Base-by-base conservation (phyloP, 2,329 filamentous ascomycete genomes). In the Microdochium nivale region DNA sequence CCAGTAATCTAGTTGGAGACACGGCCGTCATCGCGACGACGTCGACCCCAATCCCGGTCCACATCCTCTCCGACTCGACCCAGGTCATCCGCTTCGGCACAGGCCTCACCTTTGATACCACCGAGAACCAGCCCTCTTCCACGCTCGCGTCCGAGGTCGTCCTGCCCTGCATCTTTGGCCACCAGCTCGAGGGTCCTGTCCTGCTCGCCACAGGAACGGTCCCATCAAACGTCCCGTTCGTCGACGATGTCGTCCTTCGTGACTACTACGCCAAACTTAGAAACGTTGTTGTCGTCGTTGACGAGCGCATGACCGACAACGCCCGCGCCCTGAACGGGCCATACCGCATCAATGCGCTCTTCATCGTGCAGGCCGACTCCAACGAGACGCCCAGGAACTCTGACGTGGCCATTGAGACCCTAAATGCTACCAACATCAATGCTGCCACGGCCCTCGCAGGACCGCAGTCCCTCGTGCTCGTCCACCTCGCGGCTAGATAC, bases 281-380 rank as follows among this genome's bases (percentile, higher is more conserved):
- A n/a, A 54, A 51, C 5, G 44, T 58, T 30, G 53, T 65, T 7
- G 57, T 65, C n/a, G 53, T 64, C 33, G 61, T 63, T 24, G 59
- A 64, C 14, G 61, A 64, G 25, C 54, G 55, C 49, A 65, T 65
- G 62, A 62, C 60, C 19, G 62, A 65, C 40, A 63, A 64, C 55
- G 60, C 62, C 24, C 57, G 62, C 33, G 62, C 62, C 46, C 56
- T 65, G 16, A 59, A 62, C 24, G 54, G 56, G 14, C 24, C 56
- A 16, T 57, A 56, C 24, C 54, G 62, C 52, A 58, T 64, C 32
- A 65, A 65, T 53, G 62, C 58, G 2, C 52, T 65, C 19, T 65
- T 60, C 50, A 56, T 62, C 49, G 50, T 61, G n/a, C 57, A 57
- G 33, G 40, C 55, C 2, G 51, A 23, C 10, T 49, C 55, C 21